Conservation (phyloP, 202 grass and related monocot species). For the Brachypodium distachyon region DNA sequence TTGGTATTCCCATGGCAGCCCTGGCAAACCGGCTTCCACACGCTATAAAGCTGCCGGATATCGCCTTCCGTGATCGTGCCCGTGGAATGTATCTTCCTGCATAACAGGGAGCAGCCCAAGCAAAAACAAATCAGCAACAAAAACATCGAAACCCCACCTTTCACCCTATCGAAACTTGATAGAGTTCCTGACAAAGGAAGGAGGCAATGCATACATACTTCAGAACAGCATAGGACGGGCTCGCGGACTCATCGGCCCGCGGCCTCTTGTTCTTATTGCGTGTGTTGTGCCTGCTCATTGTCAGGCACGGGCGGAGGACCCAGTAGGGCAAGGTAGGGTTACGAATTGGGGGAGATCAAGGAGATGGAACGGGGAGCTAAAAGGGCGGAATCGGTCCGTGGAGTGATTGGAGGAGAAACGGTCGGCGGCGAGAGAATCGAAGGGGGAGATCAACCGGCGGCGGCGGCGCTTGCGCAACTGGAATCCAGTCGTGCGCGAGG, state of each 20-base stretch:
- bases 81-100: slow-evolving; percentile 82
- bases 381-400: too few species aligned
- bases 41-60: slow-evolving; percentile 66
- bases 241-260: slow-evolving; percentile 46
- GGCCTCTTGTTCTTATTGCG: slow-evolving; percentile 86
- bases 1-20: slow-evolving; percentile 89
- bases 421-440: too few species aligned
- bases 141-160: not conserved
- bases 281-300: slow-evolving; percentile 91
- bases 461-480: too few species aligned
- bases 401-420: too few species aligned
- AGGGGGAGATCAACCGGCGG: too few species aligned
- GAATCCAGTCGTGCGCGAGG: too few species aligned
- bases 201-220: slow-evolving; percentile 37
- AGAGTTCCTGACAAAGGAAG: not conserved
- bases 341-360: too few species aligned
- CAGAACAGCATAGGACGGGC: slow-evolving; percentile 46
- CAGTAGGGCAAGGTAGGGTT: too few species aligned
- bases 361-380: too few species aligned
- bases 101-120: slow-evolving; percentile 3
- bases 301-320: too few species aligned
- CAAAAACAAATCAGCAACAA: slow-evolving; percentile 8
- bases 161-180: not conserved
- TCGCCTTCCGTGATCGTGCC: slow-evolving; percentile 52
- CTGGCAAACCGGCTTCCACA: slow-evolving; percentile 59